Evolutionary conservation across 352 stramenopile species (phyloP).

Genomic region (Phytopythium ostracodes): DNA sequence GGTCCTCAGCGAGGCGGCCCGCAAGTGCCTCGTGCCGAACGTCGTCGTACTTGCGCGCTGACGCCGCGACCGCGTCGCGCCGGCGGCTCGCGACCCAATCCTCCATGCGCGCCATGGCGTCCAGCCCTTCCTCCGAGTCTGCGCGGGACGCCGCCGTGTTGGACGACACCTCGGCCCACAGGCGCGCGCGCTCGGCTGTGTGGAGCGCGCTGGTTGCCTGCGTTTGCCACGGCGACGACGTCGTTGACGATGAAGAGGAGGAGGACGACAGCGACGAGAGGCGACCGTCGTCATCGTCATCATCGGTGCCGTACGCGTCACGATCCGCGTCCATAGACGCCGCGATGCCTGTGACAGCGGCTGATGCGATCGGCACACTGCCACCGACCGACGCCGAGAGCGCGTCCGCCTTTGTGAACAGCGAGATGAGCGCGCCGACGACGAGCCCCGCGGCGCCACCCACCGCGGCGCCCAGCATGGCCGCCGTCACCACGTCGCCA

Average conservation of each 20-base stretch:
- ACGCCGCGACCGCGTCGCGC: slow-evolving; percentile 24
- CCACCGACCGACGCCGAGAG: slow-evolving; percentile 37
- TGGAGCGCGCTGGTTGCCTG: background rate
- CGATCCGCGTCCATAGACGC: background rate
- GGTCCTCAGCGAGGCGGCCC: slow-evolving; percentile 50
- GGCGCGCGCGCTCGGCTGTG: slow-evolving; percentile 22
- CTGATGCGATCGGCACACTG: background rate
- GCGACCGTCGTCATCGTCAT: slow-evolving; percentile 12
- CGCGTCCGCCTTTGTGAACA: slow-evolving; percentile 57
- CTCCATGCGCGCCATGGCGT: slow-evolving; percentile 36
- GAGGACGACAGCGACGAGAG: background rate
- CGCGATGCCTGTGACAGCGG: background rate
- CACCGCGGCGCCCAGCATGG: slow-evolving; percentile 55
- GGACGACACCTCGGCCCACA: slow-evolving; percentile 38
- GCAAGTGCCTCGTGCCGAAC: slow-evolving; percentile 46
- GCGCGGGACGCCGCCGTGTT: slow-evolving; percentile 20
- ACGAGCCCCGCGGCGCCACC: slow-evolving; percentile 56
- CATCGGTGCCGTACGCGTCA: slow-evolving; percentile 6
- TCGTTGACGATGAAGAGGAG: background rate
- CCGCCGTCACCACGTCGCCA: slow-evolving; percentile 55
- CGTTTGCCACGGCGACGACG: background rate
- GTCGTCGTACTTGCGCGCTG: slow-evolving; percentile 40
- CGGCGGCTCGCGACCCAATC: slow-evolving; percentile 45
- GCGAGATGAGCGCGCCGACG: slow-evolving; percentile 49
- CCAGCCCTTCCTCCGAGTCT: slow-evolving; percentile 15